Conservation (phyloP, 495 filamentous ascomycete genomes). For the Penicillium chermesinum region DNA sequence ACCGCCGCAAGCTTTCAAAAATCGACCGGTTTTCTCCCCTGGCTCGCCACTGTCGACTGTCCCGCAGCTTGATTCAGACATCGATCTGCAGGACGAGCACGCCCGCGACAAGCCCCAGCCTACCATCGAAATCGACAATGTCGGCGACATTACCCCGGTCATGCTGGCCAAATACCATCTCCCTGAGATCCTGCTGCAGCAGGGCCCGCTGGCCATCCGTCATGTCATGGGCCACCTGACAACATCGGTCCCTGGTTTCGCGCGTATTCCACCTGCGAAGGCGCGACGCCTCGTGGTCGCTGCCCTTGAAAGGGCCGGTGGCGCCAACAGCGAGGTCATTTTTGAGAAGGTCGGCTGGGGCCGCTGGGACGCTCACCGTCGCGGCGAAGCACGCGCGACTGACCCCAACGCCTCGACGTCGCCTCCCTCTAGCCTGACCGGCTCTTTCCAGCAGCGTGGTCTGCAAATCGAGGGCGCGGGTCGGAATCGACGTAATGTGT, state of each 20-base stretch:
- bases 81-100: constrained; percentile 71
- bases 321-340: constrained; percentile 66
- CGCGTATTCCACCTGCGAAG: constrained; percentile 83
- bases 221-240: constrained; percentile 92
- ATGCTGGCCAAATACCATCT: constrained; percentile 90
- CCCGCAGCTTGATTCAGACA: constrained; percentile 77
- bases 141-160: constrained; percentile 75
- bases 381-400: constrained; percentile 58
- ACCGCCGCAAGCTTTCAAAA: constrained; percentile 70
- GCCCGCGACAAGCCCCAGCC: constrained; percentile 38
- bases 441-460: constrained; percentile 47
- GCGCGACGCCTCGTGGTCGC: constrained; percentile 83
- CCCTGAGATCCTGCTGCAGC: constrained; percentile 79
- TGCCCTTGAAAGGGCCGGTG: constrained; percentile 68
- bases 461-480: constrained; percentile 58
- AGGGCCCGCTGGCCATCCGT: constrained; percentile 89
- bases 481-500: constrained; percentile 44
- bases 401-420: constrained; percentile 25
- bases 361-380: constrained; percentile 80
- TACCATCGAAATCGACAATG: constrained; percentile 55
- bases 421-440: constrained; percentile 49
- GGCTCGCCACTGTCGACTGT: constrained; percentile 48
- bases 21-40: constrained; percentile 34
- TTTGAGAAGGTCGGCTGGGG: constrained; percentile 99
- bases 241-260: constrained; percentile 88